Conservation (phyloP, 1,139 yeast species). For the Geotrichum candidum region DNA sequence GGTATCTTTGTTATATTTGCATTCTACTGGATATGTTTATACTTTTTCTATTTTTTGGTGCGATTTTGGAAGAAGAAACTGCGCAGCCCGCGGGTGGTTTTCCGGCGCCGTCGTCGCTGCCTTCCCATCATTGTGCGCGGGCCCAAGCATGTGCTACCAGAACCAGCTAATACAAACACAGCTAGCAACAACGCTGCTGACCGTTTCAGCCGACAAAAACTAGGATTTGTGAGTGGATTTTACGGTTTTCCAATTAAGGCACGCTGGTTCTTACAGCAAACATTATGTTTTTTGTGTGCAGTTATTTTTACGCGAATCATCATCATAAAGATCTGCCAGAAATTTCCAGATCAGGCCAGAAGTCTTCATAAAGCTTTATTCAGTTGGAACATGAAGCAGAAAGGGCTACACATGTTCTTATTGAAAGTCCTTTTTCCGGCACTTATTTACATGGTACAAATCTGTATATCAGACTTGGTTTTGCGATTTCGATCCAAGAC, state of each 20-base stretch:
- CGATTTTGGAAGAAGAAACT: constrained; percentile 3
- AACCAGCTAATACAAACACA: background rate
- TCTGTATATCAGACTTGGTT: constrained; percentile 11
- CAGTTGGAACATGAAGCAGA: constrained; percentile 4
- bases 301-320: constrained; percentile 5
- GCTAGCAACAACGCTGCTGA: background rate
- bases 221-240: constrained; percentile 15
- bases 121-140: constrained; percentile 2
- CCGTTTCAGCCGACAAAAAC: constrained; percentile 2
- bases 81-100: constrained; percentile 3
- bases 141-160: background rate
- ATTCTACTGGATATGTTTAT: constrained; percentile 9
- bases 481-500: constrained; percentile 9
- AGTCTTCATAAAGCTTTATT: constrained; percentile 8
- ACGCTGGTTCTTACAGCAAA: constrained; percentile 16
- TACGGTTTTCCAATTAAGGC: constrained; percentile 15
- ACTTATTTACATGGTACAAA: constrained; percentile 9
- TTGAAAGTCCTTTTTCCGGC: constrained; percentile 12
- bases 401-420: background rate
- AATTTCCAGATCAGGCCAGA: constrained; percentile 7
- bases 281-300: constrained; percentile 2
- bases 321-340: constrained; percentile 7
- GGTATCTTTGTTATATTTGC: constrained; percentile 14
- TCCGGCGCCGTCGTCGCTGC: constrained; percentile 1
- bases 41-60: constrained; percentile 5